Conservation (phyloP, 2,329 filamentous ascomycete genomes). For the Teratosphaeria viscida region DNA sequence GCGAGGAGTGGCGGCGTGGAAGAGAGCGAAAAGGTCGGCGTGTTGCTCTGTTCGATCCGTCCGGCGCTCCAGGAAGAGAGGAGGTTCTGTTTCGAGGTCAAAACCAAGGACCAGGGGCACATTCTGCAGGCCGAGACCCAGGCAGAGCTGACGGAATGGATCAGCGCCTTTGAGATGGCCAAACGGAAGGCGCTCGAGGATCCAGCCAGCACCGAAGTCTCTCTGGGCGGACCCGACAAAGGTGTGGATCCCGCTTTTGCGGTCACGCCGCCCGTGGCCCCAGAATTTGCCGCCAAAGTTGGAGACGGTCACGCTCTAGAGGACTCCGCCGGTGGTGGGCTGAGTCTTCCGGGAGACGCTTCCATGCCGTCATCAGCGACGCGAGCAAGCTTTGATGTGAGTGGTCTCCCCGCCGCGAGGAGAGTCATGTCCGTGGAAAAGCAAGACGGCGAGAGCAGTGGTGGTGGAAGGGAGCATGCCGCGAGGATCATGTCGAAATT, state of each 20-base stretch:
- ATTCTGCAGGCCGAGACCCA: constrained; percentile 91
- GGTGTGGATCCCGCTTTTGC: constrained; percentile 69
- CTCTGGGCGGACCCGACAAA: constrained; percentile 23
- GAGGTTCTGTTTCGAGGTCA: constrained; percentile 95
- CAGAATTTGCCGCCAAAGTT: constrained; percentile 78
- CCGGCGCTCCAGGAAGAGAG: constrained; percentile 87
- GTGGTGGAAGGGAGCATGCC: constrained; percentile 64
- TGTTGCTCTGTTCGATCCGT: constrained; percentile 84
- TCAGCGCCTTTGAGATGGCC: constrained; percentile 83
- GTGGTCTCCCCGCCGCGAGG: constrained; percentile 40
- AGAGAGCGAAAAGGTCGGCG: constrained; percentile 91
- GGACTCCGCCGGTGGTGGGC: constrained; percentile 12
- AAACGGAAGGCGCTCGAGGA: constrained; percentile 87
- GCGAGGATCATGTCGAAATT: constrained; percentile 86
- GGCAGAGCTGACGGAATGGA: constrained; percentile 82
- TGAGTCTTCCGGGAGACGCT: constrained; percentile 26
- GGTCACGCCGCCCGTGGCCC: constrained; percentile 76
- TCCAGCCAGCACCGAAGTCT: constrained; percentile 42
- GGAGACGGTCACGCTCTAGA: constrained; percentile 50
- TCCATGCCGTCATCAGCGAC: constrained; percentile 52
- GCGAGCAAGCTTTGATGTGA: constrained; percentile 65
- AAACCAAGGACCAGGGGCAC: constrained; percentile 88
- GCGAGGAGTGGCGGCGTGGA: constrained; percentile 72
- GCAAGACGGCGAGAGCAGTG: constrained; percentile 35
- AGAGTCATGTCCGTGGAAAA: constrained; percentile 40